phyloP scores from a whole-genome alignment of 2,329 filamentous ascomycete genomes.

The Pseudocercospora vitis region DNA sequence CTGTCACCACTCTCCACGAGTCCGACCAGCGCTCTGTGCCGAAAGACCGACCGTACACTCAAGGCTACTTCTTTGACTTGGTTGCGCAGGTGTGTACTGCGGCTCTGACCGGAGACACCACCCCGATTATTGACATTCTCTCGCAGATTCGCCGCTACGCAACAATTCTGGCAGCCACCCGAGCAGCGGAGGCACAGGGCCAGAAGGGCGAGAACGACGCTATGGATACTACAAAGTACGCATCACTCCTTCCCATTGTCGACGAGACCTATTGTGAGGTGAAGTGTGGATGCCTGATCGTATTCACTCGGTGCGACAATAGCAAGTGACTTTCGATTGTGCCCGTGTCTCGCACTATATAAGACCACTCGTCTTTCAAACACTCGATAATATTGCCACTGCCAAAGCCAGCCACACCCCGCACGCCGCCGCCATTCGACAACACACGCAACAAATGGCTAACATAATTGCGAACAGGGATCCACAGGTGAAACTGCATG shows the following conservation, averaged over 20 bases:
- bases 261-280: conserved; percentile 11
- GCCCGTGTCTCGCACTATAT: conserved; percentile 4
- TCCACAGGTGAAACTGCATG: conserved; percentile 76
- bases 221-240: conserved; percentile 54
- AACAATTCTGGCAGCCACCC: conserved; percentile 73
- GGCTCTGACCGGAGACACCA: conserved; percentile 18
- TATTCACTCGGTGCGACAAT: conserved; percentile 7
- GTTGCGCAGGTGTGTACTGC: conserved; percentile 66
- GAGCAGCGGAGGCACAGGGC: conserved; percentile 63
- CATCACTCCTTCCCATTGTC: conserved; percentile 22
- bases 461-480: conserved; percentile 45
- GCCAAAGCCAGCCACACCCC: not conserved
- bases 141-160: conserved; percentile 75
- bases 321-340: conserved; percentile 5
- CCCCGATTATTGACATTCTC: conserved; percentile 29
- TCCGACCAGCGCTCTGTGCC: conserved; percentile 76
- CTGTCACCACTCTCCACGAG: conserved; percentile 80
- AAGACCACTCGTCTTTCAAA: conserved; percentile 8
- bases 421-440: not conserved
- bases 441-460: not conserved
- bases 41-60: conserved; percentile 86
- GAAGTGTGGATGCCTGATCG: conserved; percentile 3
- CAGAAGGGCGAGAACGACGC: conserved; percentile 48
- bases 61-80: conserved; percentile 94
- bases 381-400: conserved; percentile 3